Evolutionary conservation across 768 basidiomycete species (phyloP).

Genomic region (Amanita muscaria): DNA sequence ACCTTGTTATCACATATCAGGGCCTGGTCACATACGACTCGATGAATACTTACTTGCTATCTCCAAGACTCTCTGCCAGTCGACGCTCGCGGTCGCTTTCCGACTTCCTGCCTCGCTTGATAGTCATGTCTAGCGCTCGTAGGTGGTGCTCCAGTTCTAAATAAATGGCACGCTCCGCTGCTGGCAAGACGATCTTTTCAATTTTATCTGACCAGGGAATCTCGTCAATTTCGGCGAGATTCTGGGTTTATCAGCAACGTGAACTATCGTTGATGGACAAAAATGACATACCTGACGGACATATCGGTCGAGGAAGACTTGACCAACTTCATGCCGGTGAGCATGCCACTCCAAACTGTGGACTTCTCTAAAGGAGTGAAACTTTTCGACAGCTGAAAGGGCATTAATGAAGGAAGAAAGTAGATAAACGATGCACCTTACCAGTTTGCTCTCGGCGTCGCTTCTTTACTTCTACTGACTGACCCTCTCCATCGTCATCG

Average conservation of each 20-base stretch:
- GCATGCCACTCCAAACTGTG: slow-evolving; percentile 90
- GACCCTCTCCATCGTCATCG: slow-evolving; percentile 80
- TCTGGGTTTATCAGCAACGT: slow-evolving; percentile 35
- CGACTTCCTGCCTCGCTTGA: slow-evolving; percentile 49
- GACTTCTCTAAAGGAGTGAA: slow-evolving; percentile 95
- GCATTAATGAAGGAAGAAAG: background rate
- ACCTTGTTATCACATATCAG: slow-evolving; percentile 30
- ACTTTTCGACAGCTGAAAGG: slow-evolving; percentile 70
- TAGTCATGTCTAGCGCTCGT: slow-evolving; percentile 83
- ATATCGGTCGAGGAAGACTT: slow-evolving; percentile 71
- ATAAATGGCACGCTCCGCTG: slow-evolving; percentile 91
- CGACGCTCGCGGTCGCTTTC: slow-evolving; percentile 87
- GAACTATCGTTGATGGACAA: background rate
- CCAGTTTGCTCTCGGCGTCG: slow-evolving; percentile 80
- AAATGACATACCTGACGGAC: slow-evolving; percentile 64
- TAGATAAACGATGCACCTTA: slow-evolving; percentile 20
- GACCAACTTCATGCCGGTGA: slow-evolving; percentile 75
- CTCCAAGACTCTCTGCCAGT: slow-evolving; percentile 79
- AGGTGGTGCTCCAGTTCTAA: slow-evolving; percentile 91
- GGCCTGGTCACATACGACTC: slow-evolving; percentile 6
- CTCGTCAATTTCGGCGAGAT: slow-evolving; percentile 94
- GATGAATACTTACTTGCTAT: slow-evolving; percentile 60
- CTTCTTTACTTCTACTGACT: slow-evolving; percentile 68
- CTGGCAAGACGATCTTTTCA: slow-evolving; percentile 66
- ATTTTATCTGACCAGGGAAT: slow-evolving; percentile 69